Base-by-base conservation (phyloP, 2,329 filamentous ascomycete genomes). In the Penicillium hordei region DNA sequence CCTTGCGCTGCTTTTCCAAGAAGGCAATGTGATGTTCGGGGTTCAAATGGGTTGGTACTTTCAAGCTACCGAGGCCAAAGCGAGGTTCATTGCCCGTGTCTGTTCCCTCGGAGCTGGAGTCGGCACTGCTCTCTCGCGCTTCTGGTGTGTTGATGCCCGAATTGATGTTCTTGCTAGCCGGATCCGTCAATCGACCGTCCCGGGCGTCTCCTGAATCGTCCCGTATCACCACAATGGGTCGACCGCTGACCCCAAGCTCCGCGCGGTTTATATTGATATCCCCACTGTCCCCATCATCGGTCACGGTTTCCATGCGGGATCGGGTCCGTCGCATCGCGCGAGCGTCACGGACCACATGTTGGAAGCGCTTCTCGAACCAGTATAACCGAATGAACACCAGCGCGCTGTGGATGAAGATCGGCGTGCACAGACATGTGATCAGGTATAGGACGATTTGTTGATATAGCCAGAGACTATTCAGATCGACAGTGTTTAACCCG, bases 281-380 rank as follows among this genome's bases (percentile, higher is more conserved):
- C 50, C 59, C 66, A 19, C 80, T 78, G n/a, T 74, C 72, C 46
- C 78, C 79, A 49, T 70, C 76, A 39, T 78, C 69, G 50, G 74
- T 84, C 65, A 77, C 77, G 48, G 77, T 82, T 54, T 78, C 78
- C 76, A 71, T 88, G 76, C 77, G 85, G 76, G 70, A 89, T 78
- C 79, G 86, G 79, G 75, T 89, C 53, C 83, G 82, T 53, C 93
- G 85, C 52, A 87, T 79, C 43, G 78, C 81, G 54, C 86, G 85
- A 1, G 90, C 87, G 66, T 96, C 90, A 34, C 82, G 82, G 15
- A 89, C 92, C 63, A 96, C 84, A 67, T 90, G 83, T 71, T 96
- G 89, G 71, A 99, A 97, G 8, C 93, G 86, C 75, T 95, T 96
- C 76, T 99, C 93, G 72, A 99, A 99, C 93, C 93, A 99, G 76